phyloP scores from a whole-genome alignment of 2,329 filamentous ascomycete genomes.

The Geosmithia morbida region DNA sequence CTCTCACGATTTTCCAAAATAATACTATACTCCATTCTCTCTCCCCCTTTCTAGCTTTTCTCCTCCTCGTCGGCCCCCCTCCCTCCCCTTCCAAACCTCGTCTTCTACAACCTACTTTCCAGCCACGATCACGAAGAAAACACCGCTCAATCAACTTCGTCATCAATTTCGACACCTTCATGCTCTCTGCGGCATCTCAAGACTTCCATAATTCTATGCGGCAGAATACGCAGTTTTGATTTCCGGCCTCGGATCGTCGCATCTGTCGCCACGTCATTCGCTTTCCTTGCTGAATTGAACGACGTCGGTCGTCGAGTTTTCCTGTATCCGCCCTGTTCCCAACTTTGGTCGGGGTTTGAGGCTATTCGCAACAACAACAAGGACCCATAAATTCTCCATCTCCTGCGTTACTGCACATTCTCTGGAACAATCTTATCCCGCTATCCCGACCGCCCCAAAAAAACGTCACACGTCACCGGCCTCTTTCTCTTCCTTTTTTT shows the following conservation, averaged over 20 bases:
- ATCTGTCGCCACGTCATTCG: constrained; percentile 6
- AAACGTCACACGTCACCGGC: background rate
- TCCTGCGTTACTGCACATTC: background rate
- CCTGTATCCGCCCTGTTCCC: constrained; percentile 3
- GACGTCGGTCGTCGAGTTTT: background rate
- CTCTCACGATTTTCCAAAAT: constrained; percentile 12
- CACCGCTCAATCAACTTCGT: constrained; percentile 18
- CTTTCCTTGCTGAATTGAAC: constrained; percentile 7
- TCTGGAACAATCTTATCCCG: background rate
- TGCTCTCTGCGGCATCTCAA: constrained; percentile 17
- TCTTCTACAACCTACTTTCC: constrained; percentile 9
- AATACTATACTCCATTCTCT: too few relatives aligned
- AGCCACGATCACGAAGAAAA: constrained; percentile 4
- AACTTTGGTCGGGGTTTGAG: constrained; percentile 14
- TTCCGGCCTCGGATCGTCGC: constrained; percentile 4
- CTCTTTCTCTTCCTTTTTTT: too few relatives aligned
- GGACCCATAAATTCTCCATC: background rate
- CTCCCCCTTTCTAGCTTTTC: too few relatives aligned
- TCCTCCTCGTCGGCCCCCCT: too few relatives aligned
- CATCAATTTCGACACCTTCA: constrained; percentile 24
- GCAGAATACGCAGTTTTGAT: constrained; percentile 13
- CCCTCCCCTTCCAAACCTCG: constrained; percentile 9
- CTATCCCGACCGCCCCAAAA: background rate
- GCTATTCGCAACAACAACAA: constrained; percentile 18
- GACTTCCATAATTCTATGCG: constrained; percentile 19